Evolutionary conservation across 345 rosid genomes (phyloP), one percentile per base, ranked within the genome.

Genomic region (Brassica incana): DNA sequence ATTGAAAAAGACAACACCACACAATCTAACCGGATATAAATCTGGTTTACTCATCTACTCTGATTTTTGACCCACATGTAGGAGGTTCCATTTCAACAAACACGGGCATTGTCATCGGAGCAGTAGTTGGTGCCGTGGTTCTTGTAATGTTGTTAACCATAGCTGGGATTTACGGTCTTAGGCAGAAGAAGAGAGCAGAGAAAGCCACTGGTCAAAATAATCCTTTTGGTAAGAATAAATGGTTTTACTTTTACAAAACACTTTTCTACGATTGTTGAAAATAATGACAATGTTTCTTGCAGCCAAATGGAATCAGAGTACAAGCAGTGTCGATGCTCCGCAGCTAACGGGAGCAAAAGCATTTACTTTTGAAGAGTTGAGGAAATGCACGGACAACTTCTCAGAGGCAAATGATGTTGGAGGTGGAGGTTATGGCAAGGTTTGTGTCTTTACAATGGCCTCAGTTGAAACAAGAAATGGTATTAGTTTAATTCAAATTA

Each of bases 391-490:
- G 5, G 84, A 84, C 63, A 89, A 88, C 48, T 93, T 95, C 84
- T 88, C 93, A 29, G 86, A 88, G 9, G 78, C 88, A 81, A 91
- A 85, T 67, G 86, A 76, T 61, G 71, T 91, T 68, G 97, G 98
- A 20, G 88, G 90, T 14, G 97, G 99, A 16, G 99, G 97, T 56
- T 93, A 91, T 78, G 99, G 99, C 52, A 87, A 93, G 92, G 97
- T 90, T 70, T 61, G 69, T 74, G 62, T 66, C 20, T 36, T 67
- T 48, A n/a, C 10, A 6, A 45, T 58, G 68, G 0, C 15, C 62
- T 67, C 0, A 50, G 0, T 0, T 33, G 38, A 69, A 69, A n/a
- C 6, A 1, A 70, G 2, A 7, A 72, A 38, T 54, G 33, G 0
- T 3, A 0, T 35, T 65, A 56, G 8, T 64, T 3, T 77, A 23